These are phyloP conservation scores for Paratinospora sagittata DNA, from an alignment of 164 flowering plant genomes.

Conservation along the genomic window DNA sequence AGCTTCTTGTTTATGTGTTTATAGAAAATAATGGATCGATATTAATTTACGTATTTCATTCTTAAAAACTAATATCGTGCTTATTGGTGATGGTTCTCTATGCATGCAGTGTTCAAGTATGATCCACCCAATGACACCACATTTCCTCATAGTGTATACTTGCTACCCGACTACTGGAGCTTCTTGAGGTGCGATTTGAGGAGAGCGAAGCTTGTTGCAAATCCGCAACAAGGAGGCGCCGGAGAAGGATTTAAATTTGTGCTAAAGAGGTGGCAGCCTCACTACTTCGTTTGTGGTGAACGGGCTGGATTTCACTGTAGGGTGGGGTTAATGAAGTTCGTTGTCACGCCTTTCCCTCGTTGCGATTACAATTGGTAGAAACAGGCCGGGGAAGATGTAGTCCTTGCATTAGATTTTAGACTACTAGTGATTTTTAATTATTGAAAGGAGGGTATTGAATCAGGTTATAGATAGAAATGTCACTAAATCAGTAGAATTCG, in stretches of 20 bases:
- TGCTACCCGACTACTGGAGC: slow-evolving; percentile 41
- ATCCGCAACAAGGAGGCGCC: slow-evolving; percentile 27
- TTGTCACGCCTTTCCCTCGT: slow-evolving; percentile 25
- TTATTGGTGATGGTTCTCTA: neutral
- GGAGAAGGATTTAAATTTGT: slow-evolving; percentile 42
- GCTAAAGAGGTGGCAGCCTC: slow-evolving; percentile 28
- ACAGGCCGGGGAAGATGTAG: too few species aligned
- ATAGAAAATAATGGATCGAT: too few species aligned
- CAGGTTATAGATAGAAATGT: too few species aligned
- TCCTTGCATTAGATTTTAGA: too few species aligned
- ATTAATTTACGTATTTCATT: too few species aligned
- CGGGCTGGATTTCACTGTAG: slow-evolving; percentile 33
- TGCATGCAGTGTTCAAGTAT: slow-evolving; percentile 18
- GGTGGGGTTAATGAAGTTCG: slow-evolving; percentile 39
- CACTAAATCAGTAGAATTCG: too few species aligned
- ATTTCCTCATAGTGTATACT: slow-evolving; percentile 44
- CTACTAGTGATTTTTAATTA: too few species aligned
- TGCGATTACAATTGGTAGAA: neutral
- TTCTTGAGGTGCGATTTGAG: slow-evolving; percentile 42
- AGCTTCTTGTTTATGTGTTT: too few species aligned
- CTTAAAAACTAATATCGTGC: too few species aligned
- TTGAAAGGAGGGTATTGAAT: too few species aligned
- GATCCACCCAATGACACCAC: slow-evolving; percentile 33
- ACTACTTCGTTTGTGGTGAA: slow-evolving; percentile 45
- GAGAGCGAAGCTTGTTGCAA: slow-evolving; percentile 33